Evolutionary conservation across 192 early-diverging fungal genomes (phyloP).

Genomic region (Entomortierella chlamydospora): DNA sequence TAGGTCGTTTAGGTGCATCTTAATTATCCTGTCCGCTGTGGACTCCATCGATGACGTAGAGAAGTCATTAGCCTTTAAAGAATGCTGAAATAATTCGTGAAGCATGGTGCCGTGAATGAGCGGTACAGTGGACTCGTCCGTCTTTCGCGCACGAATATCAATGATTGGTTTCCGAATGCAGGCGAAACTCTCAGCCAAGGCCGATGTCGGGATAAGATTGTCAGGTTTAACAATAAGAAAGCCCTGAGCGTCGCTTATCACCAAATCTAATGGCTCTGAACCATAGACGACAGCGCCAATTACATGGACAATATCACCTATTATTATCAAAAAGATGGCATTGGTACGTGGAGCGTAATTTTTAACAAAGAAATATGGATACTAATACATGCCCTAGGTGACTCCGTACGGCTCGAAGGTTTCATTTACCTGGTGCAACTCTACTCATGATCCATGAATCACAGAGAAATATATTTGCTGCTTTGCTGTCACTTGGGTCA

Average conservation of each 20-base stretch:
- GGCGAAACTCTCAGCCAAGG: constrained; percentile 76
- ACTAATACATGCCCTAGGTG: too few relatives aligned
- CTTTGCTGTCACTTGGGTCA: not conserved
- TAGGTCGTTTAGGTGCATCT: constrained; percentile 69
- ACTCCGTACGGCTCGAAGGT: too few relatives aligned
- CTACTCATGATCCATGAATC: constrained; percentile 23
- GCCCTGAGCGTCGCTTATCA: constrained; percentile 65
- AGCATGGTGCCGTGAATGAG: constrained; percentile 84
- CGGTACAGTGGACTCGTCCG: constrained; percentile 59
- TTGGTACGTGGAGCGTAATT: too few relatives aligned
- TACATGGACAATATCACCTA: constrained; percentile 78
- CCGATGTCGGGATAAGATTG: constrained; percentile 79
- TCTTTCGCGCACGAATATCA: constrained; percentile 66
- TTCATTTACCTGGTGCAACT: constrained; percentile 15
- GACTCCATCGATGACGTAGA: constrained; percentile 57
- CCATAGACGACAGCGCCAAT: constrained; percentile 42
- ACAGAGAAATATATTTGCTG: constrained; percentile 11
- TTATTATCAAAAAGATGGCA: too few relatives aligned
- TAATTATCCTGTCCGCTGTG: constrained; percentile 64
- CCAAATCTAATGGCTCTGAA: constrained; percentile 48
- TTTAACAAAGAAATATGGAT: not conserved
- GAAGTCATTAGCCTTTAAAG: constrained; percentile 72
- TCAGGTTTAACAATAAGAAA: constrained; percentile 87
- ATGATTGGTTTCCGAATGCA: constrained; percentile 87
- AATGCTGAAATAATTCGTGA: constrained; percentile 84